Evolutionary conservation across 2,329 filamentous ascomycete genomes (phyloP), one percentile per base, ranked within the genome.

Genomic region (Trichoderma aggressivum): DNA sequence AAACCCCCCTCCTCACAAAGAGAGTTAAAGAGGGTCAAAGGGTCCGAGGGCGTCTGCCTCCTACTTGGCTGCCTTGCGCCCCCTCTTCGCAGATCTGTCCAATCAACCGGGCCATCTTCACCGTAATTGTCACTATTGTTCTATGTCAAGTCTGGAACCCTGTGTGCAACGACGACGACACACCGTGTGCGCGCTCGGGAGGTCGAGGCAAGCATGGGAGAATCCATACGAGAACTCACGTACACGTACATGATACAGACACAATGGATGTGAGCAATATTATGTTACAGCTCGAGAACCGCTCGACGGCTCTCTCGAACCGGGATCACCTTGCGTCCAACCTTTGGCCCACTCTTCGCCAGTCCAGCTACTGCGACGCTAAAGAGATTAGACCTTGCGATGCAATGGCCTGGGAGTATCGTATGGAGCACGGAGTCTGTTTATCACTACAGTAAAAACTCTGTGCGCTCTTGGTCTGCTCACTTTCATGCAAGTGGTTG

Each of bases 1-100:
- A 81, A 80, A 81, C 74, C 53, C 64, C 62, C 24, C 70, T 36
- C 62, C 39, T 66, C 62, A 36, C 56, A 36, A 71, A 50, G 34
- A 26, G 36, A 50, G 34, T 50, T 34, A 64, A 67, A 66, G 61
- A 71, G 62, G 71, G 70, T 69, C 66, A 63, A 63, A 69, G 65
- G 59, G 70, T 64, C 71, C 47, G 66, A 70, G 70, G 67, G 59
- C 60, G 67, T 70, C 67, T 72, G 53, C 61, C 67, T 70, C 63
- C 34, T 69, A 39, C 56, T 59, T 70, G 60, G 24, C 58, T 63
- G 50, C 53, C 67, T 72, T 66, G 59, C 59, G 70, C 58, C 56
- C 70, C 64, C 53, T 63, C 64, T 64, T 43, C 59, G 43, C 67
- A 50, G 39, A 64, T 56, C 62, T 66, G 59, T 50, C 70, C 70